A percentile compares a stretch with the other conserved stretches of the same genome.
phyloP scores from a whole-genome alignment of 768 basidiomycete species.

The Tulasnella sp. region DNA sequence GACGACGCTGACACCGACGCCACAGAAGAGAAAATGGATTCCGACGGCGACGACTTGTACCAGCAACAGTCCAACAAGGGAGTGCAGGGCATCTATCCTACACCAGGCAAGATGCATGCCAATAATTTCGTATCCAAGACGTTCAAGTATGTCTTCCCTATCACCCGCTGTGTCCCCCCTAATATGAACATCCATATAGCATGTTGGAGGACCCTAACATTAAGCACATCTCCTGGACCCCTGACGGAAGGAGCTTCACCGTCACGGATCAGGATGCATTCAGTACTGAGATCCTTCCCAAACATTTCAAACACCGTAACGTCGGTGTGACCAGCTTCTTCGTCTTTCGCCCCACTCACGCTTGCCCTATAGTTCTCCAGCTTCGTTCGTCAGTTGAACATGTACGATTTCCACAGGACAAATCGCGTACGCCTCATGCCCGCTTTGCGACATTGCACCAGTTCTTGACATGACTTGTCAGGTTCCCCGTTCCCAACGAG shows the following conservation, averaged over 20 bases:
- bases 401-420: conserved; percentile 80
- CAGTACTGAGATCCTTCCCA: background rate
- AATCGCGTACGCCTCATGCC: conserved; percentile 5
- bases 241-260: background rate
- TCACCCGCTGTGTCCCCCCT: background rate
- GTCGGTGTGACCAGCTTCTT: background rate
- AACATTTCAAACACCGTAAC: conserved; percentile 3
- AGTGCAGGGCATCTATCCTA: too few relatives aligned
- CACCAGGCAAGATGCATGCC: too few relatives aligned
- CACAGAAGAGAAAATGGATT: conserved; percentile 35
- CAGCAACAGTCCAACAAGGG: too few relatives aligned
- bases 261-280: conserved; percentile 3
- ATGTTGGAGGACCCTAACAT: background rate
- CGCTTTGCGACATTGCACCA: background rate
- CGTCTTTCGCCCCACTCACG: background rate
- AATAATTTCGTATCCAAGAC: conserved; percentile 86
- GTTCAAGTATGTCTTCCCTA: conserved; percentile 31
- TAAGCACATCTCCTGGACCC: background rate
- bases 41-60: too few relatives aligned
- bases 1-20: conserved; percentile 4
- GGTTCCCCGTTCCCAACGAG: conserved; percentile 70
- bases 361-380: conserved; percentile 56
- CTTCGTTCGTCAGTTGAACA: conserved; percentile 90
- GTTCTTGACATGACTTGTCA: conserved; percentile 24
- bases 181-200: background rate